Conservation (phyloP, 208 protist genomes). For the Acanthamoeba triangularis region DNA sequence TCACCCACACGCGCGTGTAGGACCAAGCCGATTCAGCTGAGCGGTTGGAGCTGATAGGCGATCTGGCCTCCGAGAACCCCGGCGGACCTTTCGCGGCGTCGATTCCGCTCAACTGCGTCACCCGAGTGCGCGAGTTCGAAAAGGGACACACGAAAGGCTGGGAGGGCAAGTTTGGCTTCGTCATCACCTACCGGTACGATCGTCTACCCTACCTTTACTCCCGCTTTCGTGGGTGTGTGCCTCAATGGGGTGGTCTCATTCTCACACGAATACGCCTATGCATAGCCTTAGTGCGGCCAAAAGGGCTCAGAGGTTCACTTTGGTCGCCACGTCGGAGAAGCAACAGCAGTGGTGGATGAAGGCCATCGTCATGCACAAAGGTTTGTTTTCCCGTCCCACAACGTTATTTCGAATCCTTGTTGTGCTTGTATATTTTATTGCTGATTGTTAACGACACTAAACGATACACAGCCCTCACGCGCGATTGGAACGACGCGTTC, state of each 20-base stretch:
- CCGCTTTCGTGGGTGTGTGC: no score
- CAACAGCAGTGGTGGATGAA: conserved; percentile 6
- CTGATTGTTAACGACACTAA: no score
- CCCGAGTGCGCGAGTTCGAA: background rate
- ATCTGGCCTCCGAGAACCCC: background rate
- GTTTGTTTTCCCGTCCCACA: background rate
- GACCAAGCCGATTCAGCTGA: background rate
- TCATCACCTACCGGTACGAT: background rate
- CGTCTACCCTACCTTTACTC: background rate
- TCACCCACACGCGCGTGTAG: no score
- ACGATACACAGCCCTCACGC: background rate
- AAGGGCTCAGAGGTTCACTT: background rate
- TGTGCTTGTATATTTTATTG: no score
- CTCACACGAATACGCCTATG: background rate
- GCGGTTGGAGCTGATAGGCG: no score
- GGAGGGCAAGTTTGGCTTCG: background rate
- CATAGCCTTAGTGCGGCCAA: background rate
- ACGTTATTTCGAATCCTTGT: no score
- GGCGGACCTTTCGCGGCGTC: background rate
- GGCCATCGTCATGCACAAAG: background rate
- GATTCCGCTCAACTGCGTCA: background rate
- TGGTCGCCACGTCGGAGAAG: background rate
- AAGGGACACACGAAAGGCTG: background rate
- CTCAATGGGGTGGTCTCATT: background rate
- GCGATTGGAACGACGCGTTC: conserved; percentile 1